Evolutionary conservation across 768 basidiomycete species (phyloP).

Genomic region (Boletellus emodensis): DNA sequence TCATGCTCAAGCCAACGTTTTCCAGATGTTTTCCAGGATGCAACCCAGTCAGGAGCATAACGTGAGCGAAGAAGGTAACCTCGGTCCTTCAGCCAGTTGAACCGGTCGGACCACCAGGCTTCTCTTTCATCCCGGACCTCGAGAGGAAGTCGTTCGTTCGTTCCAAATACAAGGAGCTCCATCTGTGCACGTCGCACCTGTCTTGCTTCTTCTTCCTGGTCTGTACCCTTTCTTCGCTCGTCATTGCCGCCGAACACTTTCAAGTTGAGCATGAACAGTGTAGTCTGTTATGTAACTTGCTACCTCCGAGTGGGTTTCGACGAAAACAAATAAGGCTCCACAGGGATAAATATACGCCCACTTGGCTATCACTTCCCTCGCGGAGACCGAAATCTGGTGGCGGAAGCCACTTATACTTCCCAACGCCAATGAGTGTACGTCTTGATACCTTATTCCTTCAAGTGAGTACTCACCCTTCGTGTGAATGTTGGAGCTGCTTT

Average conservation of each 20-base stretch:
- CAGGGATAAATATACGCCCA: neutral
- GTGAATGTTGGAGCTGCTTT: neutral
- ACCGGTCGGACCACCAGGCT: conserved; percentile 19
- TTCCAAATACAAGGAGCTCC: neutral
- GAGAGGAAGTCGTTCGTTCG: neutral
- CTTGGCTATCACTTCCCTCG: conserved; percentile 1
- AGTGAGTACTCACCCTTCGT: too few relatives aligned
- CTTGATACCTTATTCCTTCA: neutral
- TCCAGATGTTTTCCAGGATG: neutral
- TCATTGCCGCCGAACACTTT: neutral
- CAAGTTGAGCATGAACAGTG: neutral
- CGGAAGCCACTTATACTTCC: neutral
- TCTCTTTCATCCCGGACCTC: neutral
- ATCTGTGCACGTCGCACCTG: neutral
- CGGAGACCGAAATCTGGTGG: neutral
- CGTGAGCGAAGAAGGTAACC: neutral
- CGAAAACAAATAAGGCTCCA: neutral
- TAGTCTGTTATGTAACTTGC: too few relatives aligned
- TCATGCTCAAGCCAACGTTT: neutral
- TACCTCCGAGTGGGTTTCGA: too few relatives aligned
- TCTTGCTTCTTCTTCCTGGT: neutral
- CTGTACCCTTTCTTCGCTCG: neutral
- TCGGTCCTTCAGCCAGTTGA: neutral
- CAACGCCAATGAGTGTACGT: neutral
- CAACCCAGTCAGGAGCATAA: neutral